Base-by-base conservation (phyloP, 495 filamentous ascomycete genomes). In the Aspergillus ellipticus region DNA sequence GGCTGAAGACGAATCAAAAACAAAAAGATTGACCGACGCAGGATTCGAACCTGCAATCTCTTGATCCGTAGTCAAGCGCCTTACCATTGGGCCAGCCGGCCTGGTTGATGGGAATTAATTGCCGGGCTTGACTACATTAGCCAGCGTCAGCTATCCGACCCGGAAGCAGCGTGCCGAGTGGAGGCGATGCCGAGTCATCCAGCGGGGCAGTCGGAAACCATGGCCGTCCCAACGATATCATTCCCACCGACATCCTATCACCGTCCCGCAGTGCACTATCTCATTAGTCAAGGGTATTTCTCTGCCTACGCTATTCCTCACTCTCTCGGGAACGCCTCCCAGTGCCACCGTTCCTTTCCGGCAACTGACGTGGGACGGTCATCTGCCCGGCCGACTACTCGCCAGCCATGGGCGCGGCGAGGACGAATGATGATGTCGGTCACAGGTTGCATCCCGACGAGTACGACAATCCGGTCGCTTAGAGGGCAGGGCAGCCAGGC, bases 51-150 rank as follows among this genome's bases (percentile, higher is more conserved):
- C 72, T 76, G 73, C 73, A 81, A 82, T 82, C 79, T 81, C 76
- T 81, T 82, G 79, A 82, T 82, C 82, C 82, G 82, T 85, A 85
- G 82, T 85, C 82, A 85, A 85, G 80, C 81, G 81, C 81, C 82
- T 85, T 85, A 78, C 82, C 82, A 85, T 85, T 85, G 79, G 78
- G 80, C 81, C 78, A 84, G 74, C 73, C 64, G 73, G 72, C 64
- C 71, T 55, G 42, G 35, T 31, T 45, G 43, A 33, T 47, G 22
- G 22, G 22, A n/a, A 47, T 1, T 9, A 7, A 4, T 7, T 11
- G 21, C 6, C 20, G 1, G 10, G 20, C 8, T 28, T 9, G 24
- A 10, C 15, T 50, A 45, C n/a, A 41, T 24, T 42, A 28, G 28
- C 62, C 45, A 29, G 15, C 13, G 8, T 6, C 3, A 9, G 16